These are phyloP conservation scores for Gnomoniopsis sp. DNA, from an alignment of 2,329 filamentous ascomycete genomes.

Conservation along the genomic window DNA sequence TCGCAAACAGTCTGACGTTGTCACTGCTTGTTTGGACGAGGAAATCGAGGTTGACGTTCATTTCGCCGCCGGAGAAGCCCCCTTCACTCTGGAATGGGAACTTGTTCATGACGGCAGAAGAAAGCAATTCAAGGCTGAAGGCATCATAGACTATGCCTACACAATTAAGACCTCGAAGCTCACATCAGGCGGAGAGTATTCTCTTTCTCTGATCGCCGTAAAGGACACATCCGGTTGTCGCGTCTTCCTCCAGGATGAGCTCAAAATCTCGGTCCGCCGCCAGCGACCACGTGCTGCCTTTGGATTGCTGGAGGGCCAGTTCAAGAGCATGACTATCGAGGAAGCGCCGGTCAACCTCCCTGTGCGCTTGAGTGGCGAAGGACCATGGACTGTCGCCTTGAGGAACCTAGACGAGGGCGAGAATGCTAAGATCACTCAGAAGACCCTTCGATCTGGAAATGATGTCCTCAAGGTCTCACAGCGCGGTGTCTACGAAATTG, in stretches of 20 bases:
- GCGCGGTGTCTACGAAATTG: conserved; percentile 75
- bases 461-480: conserved; percentile 63
- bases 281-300: conserved; percentile 87
- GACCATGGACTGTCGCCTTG: conserved; percentile 79
- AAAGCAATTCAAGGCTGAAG: conserved; percentile 61
- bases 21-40: conserved; percentile 79
- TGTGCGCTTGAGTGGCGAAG: conserved; percentile 78
- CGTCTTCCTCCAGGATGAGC: conserved; percentile 78
- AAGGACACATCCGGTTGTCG: conserved; percentile 86
- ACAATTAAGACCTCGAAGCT: conserved; percentile 74
- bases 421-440: conserved; percentile 39
- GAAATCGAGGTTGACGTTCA: conserved; percentile 68
- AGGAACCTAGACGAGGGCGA: conserved; percentile 58
- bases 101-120: conserved; percentile 85
- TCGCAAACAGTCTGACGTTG: conserved; percentile 47
- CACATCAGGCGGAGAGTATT: conserved; percentile 83
- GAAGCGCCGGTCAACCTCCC: conserved; percentile 72
- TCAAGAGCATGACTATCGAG: conserved; percentile 72
- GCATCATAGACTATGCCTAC: conserved; percentile 60
- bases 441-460: conserved; percentile 57
- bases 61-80: conserved; percentile 73
- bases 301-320: conserved; percentile 78
- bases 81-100: conserved; percentile 90
- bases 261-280: conserved; percentile 80
- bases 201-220: conserved; percentile 78